Evolutionary conservation across 169 alveolate genomes (phyloP), one percentile per base, ranked within the genome.

Genomic region (Plasmodium chabaudi): DNA sequence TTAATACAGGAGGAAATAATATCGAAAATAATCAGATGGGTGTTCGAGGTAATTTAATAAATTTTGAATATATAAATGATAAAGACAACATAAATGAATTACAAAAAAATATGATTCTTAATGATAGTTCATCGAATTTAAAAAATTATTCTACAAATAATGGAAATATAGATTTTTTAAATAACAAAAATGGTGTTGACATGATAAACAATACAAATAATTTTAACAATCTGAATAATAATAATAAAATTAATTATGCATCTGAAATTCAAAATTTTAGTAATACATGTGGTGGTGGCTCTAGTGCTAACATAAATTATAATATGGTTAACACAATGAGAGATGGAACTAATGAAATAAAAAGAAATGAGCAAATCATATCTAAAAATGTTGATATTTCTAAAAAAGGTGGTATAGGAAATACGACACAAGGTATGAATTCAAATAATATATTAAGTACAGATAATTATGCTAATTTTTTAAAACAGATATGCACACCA

Each of bases 401-500:
- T 10, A 79, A 79, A 46, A 70, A 70, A 5, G 60, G 49, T 1
- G 63, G 15, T 42, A 13, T 10, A 6, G 89, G 19, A 19, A 51
- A 59, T n/a, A 65, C n/a, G 1, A 23, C 47, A 13, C 57, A 15
- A 21, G 46, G 6, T 13, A 51, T 15, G 9, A 27, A 23, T 17
- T 1, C 57, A 2, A 67, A 57, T 51, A 69, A 69, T 25, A 53
- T 7, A 27, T 57, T 84, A 23, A 84, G 71, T 44, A 68, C 86
- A 6, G 91, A 84, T 46, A 84, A 69, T 61, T 84, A 84, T 49
- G 91, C 86, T 0, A 67, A 84, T 57, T n/a, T 84, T 1, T 53
- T 84, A 19, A 84, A 84, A 55, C 87, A 84, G 2, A 51, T 84
- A 47, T 84, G 91, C 44, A 84, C 91, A 5, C 91, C 91, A 4